Conservation (phyloP, 108 stramenopile species). For the Nitzschia sp. region DNA sequence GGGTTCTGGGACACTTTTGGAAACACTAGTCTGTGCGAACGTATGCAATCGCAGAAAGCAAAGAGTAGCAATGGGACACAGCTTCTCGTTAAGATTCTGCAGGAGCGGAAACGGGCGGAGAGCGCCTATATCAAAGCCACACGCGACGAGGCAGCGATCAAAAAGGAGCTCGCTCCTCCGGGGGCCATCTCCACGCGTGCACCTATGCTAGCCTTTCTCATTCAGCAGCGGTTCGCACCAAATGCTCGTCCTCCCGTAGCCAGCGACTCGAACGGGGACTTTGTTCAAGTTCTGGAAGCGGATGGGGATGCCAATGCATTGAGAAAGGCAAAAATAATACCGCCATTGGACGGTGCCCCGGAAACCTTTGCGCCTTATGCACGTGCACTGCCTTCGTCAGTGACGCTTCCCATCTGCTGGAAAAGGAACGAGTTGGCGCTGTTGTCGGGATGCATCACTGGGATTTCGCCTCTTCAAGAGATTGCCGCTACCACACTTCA, state of each 20-base stretch:
- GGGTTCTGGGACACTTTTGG: conserved; percentile 82
- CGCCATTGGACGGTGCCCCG: conserved; percentile 31
- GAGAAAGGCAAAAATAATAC: conserved; percentile 4
- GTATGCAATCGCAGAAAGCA: conserved; percentile 49
- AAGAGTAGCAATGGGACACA: conserved; percentile 64
- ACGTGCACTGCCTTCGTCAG: conserved; percentile 78
- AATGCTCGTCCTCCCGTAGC: conserved; percentile 48
- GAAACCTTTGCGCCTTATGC: conserved; percentile 85
- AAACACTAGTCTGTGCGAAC: conserved; percentile 53
- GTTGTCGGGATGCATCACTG: conserved; percentile 77
- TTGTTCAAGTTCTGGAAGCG: conserved; percentile 22
- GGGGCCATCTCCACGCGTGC: conserved; percentile 57
- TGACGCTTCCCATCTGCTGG: conserved; percentile 83
- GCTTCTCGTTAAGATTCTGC: conserved; percentile 83
- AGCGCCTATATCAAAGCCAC: conserved; percentile 30
- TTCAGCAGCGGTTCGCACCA: conserved; percentile 84
- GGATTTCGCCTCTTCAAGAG: conserved; percentile 70
- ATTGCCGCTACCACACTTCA: conserved; percentile 72
- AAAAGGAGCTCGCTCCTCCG: conserved; percentile 1
- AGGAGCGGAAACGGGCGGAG: conserved; percentile 81
- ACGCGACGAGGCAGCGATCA: background rate
- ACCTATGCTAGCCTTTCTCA: conserved; percentile 62
- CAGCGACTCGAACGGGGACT: conserved; percentile 8
- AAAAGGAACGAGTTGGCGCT: conserved; percentile 83
- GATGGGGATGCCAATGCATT: conserved; percentile 39